Base-by-base conservation (phyloP, 2,329 filamentous ascomycete genomes). In the Epichloe aotearoae region DNA sequence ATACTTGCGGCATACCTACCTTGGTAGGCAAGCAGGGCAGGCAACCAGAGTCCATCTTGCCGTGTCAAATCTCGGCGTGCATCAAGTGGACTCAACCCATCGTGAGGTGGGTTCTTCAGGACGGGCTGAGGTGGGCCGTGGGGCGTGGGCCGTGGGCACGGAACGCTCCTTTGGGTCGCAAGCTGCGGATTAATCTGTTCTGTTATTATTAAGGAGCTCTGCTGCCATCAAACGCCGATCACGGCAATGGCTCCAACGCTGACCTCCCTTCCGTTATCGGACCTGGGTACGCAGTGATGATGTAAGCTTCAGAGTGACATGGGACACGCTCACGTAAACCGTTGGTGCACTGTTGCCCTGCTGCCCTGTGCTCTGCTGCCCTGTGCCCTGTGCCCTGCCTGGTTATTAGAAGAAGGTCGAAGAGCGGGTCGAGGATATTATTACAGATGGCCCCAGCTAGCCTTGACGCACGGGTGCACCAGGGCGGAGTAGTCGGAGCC, bases 111-210 rank as follows among this genome's bases (percentile, higher is more conserved):
- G 33, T 14, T n/a, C 39, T 48, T 12, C 5, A 26, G 23, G 15
- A 14, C 46, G 23, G 46, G 46, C 19, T 19, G n/a, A 20, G 20
- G 46, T 42, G 40, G 40, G 30, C 33, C n/a, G n/a, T n/a, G n/a
- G n/a, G n/a, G n/a, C n/a, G n/a, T n/a, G n/a, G n/a, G n/a, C n/a
- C n/a, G 46, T 42, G 40, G 40, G 30, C 33, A 44, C 47, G 47
- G 40, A 50, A 45, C 20, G 30, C 47, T 43, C 47, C 39, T 8
- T 49, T 33, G 2, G 6, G 14, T 20, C 20, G 47, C 26, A 37
- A 43, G 47, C 47, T n/a, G n/a, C n/a, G n/a, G n/a, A n/a, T n/a
- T 23, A 48, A 41, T 49, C 38, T 48, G 23, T 48, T 23, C 20
- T 23, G 20, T 23, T 2, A 23, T 23, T 23, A 23, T 23, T 4